These are phyloP conservation scores for Tephrocybe rancida DNA, from an alignment of 768 basidiomycete genomes.

Conservation along the genomic window DNA sequence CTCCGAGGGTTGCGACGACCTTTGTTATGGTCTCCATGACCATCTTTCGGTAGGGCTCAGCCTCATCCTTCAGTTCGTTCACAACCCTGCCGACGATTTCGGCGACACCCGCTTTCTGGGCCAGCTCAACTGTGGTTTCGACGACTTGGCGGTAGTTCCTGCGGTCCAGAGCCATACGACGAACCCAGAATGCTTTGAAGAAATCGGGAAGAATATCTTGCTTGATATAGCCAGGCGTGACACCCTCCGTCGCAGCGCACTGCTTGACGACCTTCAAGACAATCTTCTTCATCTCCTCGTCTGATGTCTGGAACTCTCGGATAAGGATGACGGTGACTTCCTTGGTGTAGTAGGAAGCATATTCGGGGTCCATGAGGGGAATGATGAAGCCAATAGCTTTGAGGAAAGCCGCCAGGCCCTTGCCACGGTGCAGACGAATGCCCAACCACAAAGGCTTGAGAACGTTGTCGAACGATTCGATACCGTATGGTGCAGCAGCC, in stretches of 20 bases:
- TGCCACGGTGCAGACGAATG: conserved; percentile 93
- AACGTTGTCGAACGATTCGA: conserved; percentile 98
- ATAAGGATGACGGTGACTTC: conserved; percentile 97
- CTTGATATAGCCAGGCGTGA: conserved; percentile 93
- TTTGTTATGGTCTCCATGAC: conserved; percentile 99
- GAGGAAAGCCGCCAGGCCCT: conserved; percentile 92
- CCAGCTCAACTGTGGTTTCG: conserved; percentile 97
- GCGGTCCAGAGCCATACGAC: conserved; percentile 95
- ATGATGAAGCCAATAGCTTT: conserved; percentile 99
- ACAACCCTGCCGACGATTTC: conserved; percentile 91
- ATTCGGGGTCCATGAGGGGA: conserved; percentile 99
- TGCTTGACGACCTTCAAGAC: conserved; percentile 99
- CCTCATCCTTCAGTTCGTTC: conserved; percentile 90
- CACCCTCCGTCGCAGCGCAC: conserved; percentile 98
- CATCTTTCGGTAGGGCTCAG: conserved; percentile 96
- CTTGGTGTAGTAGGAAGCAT: conserved; percentile 98
- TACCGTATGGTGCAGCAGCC: conserved; percentile 97
- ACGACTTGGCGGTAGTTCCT: conserved; percentile 97
- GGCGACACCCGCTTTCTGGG: conserved; percentile 94
- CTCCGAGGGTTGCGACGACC: conserved; percentile 89
- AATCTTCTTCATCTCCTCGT: conserved; percentile 99
- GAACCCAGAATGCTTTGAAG: conserved; percentile 99
- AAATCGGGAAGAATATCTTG: conserved; percentile 98
- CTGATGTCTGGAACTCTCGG: conserved; percentile 98
- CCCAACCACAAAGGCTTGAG: conserved; percentile 93